Evolutionary conservation across 129 eudicot species (phyloP), one percentile per base, ranked within the genome.

Genomic region (Tagetes erecta): DNA sequence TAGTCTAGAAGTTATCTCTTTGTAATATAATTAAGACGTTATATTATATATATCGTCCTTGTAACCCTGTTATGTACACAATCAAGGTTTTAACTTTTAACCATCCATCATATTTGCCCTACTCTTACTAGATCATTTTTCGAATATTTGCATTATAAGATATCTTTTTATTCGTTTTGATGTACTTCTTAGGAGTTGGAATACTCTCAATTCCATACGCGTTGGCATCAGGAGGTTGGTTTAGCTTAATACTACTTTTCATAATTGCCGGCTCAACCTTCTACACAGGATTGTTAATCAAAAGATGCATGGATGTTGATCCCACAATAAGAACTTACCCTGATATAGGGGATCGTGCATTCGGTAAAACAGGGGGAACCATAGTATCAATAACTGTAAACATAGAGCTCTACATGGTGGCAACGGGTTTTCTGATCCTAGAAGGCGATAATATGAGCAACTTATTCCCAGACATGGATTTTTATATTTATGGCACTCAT

Each of bases 221-320:
- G 13, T 71, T 93, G 44, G 72, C 98, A 60, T 83, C 97, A 8
- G 97, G 97, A 49, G 97, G 98, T 8, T 93, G 98, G 98, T 65
- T 86, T 38, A 90, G 97, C 81, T 51, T 93, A 69, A 42, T 79
- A 31, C 78, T 90, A 8, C 85, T 93, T 50, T 76, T 93, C 72
- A 9, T 84, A 41, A 80, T 94, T 6, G 98, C 98, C 0, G 11
- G 75, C 47, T 74, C 78, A 53, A 82, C 97, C 57, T 90, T 84
- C 84, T 90, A 86, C 85, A 85, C 98, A 1, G 88, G 93, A 60
- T 65, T 94, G 53, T 70, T 94, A 13, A 94, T 94, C 46, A 72
- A 90, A 71, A 82, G 83, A 77, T 90, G 91, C 67, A 94, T 94
- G 98, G 97, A 90, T n/a, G 47, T 77, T 27, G 89, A 94, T 72